A percentile compares a stretch with the other conserved stretches of the same genome.
These are phyloP conservation scores for Endotrypanum monterogeii DNA, from an alignment of 208 protist species.

Conservation along the genomic window DNA sequence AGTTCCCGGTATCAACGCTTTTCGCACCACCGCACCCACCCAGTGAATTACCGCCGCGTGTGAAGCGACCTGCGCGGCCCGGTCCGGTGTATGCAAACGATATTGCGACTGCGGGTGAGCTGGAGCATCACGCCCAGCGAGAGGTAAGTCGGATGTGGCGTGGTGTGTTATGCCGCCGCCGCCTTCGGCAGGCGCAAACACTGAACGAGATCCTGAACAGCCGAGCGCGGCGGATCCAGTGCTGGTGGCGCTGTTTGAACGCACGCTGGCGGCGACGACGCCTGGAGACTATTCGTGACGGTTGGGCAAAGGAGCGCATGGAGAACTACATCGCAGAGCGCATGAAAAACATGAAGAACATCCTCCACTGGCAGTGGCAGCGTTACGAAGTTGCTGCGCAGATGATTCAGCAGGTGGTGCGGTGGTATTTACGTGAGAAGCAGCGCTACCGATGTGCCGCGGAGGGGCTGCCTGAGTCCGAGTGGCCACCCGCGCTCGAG, in stretches of 20 bases:
- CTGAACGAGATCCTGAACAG: slow-evolving; percentile 43
- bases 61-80: slow-evolving; percentile 47
- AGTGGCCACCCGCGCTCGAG: slow-evolving; percentile 40
- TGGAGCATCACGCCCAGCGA: slow-evolving; percentile 68
- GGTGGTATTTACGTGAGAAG: slow-evolving; percentile 59
- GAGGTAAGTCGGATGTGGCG: slow-evolving; percentile 78
- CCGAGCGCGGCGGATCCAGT: slow-evolving; percentile 73
- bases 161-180: slow-evolving; percentile 71
- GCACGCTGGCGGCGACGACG: slow-evolving; percentile 40
- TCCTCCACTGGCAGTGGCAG: slow-evolving; percentile 81
- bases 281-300: slow-evolving; percentile 38
- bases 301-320: slow-evolving; percentile 54
- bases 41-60: slow-evolving; percentile 56
- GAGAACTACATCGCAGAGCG: slow-evolving; percentile 42
- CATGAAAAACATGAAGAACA: slow-evolving; percentile 44
- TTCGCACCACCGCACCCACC: slow-evolving; percentile 73
- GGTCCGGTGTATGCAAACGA: slow-evolving; percentile 54
- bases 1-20: slow-evolving; percentile 62
- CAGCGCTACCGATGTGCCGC: slow-evolving; percentile 13
- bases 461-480: slow-evolving; percentile 26
- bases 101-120: slow-evolving; percentile 48
- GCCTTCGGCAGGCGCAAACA: slow-evolving; percentile 47
- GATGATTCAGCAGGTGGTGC: slow-evolving; percentile 61
- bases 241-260: slow-evolving; percentile 73
- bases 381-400: slow-evolving; percentile 69